Conservation (phyloP, 2,329 filamentous ascomycete genomes). For the Colletotrichum nymphaeae region DNA sequence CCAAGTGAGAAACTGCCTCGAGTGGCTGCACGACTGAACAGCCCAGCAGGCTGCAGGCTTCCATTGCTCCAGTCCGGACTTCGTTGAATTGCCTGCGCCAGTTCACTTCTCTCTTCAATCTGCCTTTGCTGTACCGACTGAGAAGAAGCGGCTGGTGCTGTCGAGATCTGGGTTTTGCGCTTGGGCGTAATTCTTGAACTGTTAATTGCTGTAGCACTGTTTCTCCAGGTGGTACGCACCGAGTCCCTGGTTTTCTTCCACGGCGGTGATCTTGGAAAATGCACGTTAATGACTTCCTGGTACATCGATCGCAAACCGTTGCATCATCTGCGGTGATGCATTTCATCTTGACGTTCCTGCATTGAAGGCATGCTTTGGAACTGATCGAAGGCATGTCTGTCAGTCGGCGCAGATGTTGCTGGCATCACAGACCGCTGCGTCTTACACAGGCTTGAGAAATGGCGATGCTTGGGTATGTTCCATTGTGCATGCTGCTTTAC, state of each 20-base stretch:
- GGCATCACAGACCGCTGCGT: not conserved
- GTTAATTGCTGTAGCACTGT: not conserved
- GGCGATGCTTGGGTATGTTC: not conserved
- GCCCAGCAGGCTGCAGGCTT: conserved; percentile 45
- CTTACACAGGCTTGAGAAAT: conserved; percentile 7
- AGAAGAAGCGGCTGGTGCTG: not conserved
- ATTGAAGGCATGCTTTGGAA: conserved; percentile 48
- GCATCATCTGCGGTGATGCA: conserved; percentile 41
- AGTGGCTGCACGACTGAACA: conserved; percentile 48
- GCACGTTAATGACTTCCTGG: conserved; percentile 49
- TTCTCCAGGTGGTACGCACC: conserved; percentile 36
- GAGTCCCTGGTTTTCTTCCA: conserved; percentile 51
- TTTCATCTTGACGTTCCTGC: conserved; percentile 53
- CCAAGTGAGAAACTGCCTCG: conserved; percentile 47
- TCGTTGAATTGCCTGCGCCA: not conserved
- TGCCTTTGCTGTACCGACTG: not conserved
- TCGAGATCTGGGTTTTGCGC: not conserved
- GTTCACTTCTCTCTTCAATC: not conserved
- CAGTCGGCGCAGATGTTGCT: not conserved
- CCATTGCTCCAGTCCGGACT: conserved; percentile 33
- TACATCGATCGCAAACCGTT: conserved; percentile 49
- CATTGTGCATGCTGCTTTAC: not conserved
- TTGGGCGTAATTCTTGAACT: not conserved
- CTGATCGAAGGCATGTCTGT: not conserved
- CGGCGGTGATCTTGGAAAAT: conserved; percentile 52